Evolutionary conservation across 2,329 filamentous ascomycete species (phyloP), one percentile per base, ranked within the genome.

Genomic region (Microcera coccophila): DNA sequence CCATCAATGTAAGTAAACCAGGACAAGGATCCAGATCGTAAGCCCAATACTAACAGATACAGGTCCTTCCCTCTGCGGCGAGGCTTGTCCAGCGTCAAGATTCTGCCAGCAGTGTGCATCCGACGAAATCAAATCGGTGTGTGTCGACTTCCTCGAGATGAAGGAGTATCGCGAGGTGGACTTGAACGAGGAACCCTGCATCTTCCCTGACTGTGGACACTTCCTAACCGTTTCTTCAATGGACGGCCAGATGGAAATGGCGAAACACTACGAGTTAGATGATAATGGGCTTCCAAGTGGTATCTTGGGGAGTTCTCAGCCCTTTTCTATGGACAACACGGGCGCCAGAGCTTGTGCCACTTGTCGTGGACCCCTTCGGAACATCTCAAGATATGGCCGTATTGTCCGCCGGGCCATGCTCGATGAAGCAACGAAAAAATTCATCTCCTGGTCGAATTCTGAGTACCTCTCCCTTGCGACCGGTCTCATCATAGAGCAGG

Each of bases 171-270:
- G 55, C 0, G 77, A 85, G 1, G 65, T 81, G 16, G 64, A 85
- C 50, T 56, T 85, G 1, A 62, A 83, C 28, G 67, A 79, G 11
- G 71, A 74, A 2, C 83, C 84, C 1, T 79, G 77, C 48, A 72
- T 87, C 17, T 73, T 87, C 36, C 76, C 77, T 0, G 61, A 64
- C 3, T 88, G 83, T 47, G 80, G 81, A 0, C 84, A 88, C 55
- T 72, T 85, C 48, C 64, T 82, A 38, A 84, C 80, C 0, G 61
- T 75, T 3, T 67, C 71, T 22, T 81, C 69, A 2, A 73, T 87
- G 65, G 84, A 87, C 58, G 76, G 75, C 0, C 63, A 73, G 14
- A 78, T n/a, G n/a, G n/a, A n/a, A n/a, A n/a, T n/a, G n/a, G n/a
- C n/a, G n/a, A n/a, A n/a, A n/a, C n/a, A n/a, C n/a, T n/a, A n/a